Base-by-base conservation (phyloP, 1,284 basidiomycete genomes). In the Ceratobasidium sp. region DNA sequence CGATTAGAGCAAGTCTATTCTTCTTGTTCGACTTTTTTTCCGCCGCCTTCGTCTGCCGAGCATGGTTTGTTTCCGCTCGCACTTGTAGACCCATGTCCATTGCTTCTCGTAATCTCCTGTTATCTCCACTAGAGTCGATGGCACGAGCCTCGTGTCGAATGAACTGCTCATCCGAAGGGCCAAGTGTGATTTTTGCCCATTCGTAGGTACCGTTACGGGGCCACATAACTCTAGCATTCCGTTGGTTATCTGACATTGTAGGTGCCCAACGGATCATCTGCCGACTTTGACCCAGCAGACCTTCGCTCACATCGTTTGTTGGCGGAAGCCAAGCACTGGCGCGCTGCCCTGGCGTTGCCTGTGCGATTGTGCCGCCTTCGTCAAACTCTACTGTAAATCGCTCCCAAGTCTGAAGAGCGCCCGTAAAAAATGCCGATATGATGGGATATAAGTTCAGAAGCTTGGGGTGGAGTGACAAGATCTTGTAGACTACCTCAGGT, bases 221-320 rank as follows among this genome's bases (percentile, higher is more conserved):
- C 64, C 64, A 67, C 64, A 67, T 67, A 26, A 67, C 64, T n/a
- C 40, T 10, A 44, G 64, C 64, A 26, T 44, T 67, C 18, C 64
- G 33, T 40, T 67, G 64, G 15, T 67, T n/a, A 44, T 67, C 64
- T 2, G 64, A 49, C 40, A 67, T 67, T 42, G 33, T 67, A 15
- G 64, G 64, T 20, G 64, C 64, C 18, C 64, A 18, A 26, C 64
- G 64, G 23, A 46, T 18, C 42, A 67, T 67, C 44, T 67, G 64
- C 26, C 42, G 64, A 44, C 64, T 44, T 67, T 67, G 40, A n/a
- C 55, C 60, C 18, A 66, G 44, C 23, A 20, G 15, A 40, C 75
- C 63, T 63, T 77, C 46, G 51, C 46, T 67, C 15, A 49, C 44
- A 40, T 77, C 63, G 42, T 69, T 77, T 67, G 75, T 67, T 42